Evolutionary conservation across 371 early-diverging fungal species (phyloP).

Genomic region (Basidiobolus meristosporus): DNA sequence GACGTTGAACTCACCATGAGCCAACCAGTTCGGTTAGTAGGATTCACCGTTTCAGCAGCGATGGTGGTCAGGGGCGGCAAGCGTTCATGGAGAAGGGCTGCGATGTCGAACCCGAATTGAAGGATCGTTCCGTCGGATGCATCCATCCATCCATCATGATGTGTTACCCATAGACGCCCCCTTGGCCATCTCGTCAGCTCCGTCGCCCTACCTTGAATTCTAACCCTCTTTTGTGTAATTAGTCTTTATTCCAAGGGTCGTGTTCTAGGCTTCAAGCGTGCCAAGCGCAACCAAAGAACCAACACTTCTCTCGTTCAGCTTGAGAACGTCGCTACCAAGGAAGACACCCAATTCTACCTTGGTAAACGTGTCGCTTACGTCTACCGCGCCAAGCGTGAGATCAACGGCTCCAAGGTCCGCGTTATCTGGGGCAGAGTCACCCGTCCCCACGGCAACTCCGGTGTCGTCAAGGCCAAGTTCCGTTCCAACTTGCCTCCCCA

Average conservation of each 20-base stretch:
- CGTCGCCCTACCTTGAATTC: too few relatives aligned
- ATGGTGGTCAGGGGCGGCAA: too few relatives aligned
- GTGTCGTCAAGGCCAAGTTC: conserved; percentile 94
- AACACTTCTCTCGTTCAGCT: conserved; percentile 81
- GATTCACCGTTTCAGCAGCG: too few relatives aligned
- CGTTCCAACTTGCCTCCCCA: conserved; percentile 88
- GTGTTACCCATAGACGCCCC: too few relatives aligned
- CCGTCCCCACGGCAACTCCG: conserved; percentile 88
- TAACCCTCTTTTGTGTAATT: too few relatives aligned
- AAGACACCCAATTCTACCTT: conserved; percentile 65
- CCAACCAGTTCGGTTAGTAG: too few relatives aligned
- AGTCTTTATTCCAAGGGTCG: conserved; percentile 95
- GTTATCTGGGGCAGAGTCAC: conserved; percentile 94
- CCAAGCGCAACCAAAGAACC: conserved; percentile 78
- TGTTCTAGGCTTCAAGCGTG: conserved; percentile 84
- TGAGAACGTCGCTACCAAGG: conserved; percentile 77
- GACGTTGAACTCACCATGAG: too few relatives aligned
- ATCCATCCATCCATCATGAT: too few relatives aligned
- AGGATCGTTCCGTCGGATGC: too few relatives aligned
- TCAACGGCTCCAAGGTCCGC: conserved; percentile 83
- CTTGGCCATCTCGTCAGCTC: too few relatives aligned
- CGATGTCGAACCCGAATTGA: too few relatives aligned
- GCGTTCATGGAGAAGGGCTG: too few relatives aligned
- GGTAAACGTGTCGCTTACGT: conserved; percentile 72
- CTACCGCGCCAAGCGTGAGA: conserved; percentile 74